Base-by-base conservation (phyloP, 768 basidiomycete species). In the Suillus placidus region DNA sequence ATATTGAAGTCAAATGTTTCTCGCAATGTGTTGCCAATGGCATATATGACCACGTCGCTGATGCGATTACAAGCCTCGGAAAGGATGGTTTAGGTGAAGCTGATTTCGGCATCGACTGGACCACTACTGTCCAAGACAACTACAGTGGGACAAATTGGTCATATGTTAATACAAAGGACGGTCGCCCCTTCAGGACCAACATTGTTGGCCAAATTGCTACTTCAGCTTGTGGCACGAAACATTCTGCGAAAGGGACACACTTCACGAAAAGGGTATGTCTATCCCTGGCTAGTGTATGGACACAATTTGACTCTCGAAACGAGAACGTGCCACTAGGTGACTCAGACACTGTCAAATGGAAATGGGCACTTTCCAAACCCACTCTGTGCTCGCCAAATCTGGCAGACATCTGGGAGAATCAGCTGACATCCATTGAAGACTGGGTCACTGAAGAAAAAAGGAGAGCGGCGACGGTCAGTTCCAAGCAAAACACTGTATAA, bases 61-160 rank as follows among this genome's bases (percentile, higher is more conserved):
- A 51, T 0, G 26, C 49, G 0, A n/a, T 51, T 0, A 30, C 4
- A 0, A 23, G 7, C 10, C 49, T 51, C 0, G 26, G 26, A 0
- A 51, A 51, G 3, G 49, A 51, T 4, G 47, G 20, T 1, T 14
- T 49, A 6, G 47, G n/a, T 0, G 13, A 49, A 4, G 47, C 47
- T 0, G 23, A 49, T 10, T 49, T 49, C 1, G 47, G 47, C 3
- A 26, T 26, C 4, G 47, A 49, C 26, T 49, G 47, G 47, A 6
- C 2, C 4, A 49, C 47, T 0, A 26, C 47, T 5, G 47, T 49
- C 1, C n/a, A 49, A 26, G 47, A 49, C 5, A n/a, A 49, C 4
- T 23, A n/a, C 23, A 49, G 47, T 4, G 47, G 47, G 4, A 49
- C 47, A 0, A 49, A 26, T 13, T 49, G 47, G 23, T 49, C 47